phyloP scores from a whole-genome alignment of 2,329 filamentous ascomycete species.

The Phyllachora maydis region DNA sequence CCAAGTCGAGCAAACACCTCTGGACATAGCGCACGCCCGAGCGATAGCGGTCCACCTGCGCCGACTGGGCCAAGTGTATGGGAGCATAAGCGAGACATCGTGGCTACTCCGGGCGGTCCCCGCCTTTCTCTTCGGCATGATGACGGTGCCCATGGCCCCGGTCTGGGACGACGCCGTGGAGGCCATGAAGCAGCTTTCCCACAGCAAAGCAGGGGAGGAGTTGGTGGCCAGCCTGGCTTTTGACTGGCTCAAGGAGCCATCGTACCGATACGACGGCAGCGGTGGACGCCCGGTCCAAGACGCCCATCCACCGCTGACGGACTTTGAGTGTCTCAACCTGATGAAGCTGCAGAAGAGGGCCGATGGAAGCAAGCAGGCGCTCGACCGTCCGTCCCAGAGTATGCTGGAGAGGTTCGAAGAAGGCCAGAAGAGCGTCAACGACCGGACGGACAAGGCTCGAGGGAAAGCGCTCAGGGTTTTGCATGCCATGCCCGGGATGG shows the following conservation, averaged over 20 bases:
- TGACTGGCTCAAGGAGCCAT: conserved; percentile 48
- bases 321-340: conserved; percentile 75
- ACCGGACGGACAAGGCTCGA: conserved; percentile 36
- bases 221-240: conserved; percentile 53
- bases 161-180: conserved; percentile 72
- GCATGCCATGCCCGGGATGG: conserved; percentile 49
- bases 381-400: conserved; percentile 30
- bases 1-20: conserved; percentile 57
- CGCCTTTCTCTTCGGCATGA: conserved; percentile 69
- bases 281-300: conserved; percentile 12
- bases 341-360: conserved; percentile 32
- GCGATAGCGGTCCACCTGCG: conserved; percentile 71
- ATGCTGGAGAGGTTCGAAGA: conserved; percentile 44
- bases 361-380: conserved; percentile 25
- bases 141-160: conserved; percentile 68
- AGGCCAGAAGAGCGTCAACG: conserved; percentile 32
- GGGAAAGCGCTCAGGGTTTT: conserved; percentile 66
- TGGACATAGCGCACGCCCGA: conserved; percentile 58
- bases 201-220: conserved; percentile 51
- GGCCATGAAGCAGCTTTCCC: conserved; percentile 54
- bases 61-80: conserved; percentile 48
- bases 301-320: conserved; percentile 27
- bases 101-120: conserved; percentile 58
- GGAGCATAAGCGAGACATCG: conserved; percentile 30
- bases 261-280: conserved; percentile 28